Conservation (phyloP, 208 protist species). For the Acanthamoeba royreba region DNA sequence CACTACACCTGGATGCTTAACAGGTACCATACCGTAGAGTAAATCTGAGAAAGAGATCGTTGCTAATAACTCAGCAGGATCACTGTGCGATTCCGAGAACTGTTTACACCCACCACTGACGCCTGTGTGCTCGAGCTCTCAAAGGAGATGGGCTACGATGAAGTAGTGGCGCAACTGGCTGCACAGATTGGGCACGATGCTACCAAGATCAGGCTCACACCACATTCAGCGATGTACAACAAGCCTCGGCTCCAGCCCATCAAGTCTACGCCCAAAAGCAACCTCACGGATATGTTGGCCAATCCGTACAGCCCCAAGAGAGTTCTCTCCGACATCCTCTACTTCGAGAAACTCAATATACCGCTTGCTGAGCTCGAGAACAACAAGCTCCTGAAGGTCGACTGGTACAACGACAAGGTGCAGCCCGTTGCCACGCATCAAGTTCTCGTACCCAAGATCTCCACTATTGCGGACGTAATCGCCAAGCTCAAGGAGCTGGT, state of each 20-base stretch:
- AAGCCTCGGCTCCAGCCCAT: neutral
- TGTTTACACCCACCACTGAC: neutral
- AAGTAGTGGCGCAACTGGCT: neutral
- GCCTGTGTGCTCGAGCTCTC: conserved; percentile 1
- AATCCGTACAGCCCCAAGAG: neutral
- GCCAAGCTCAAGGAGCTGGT: neutral
- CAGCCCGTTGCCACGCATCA: neutral
- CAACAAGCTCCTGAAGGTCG: conserved; percentile 25
- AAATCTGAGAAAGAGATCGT: neutral
- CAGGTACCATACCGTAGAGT: too few relatives aligned
- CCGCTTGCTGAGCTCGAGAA: conserved; percentile 17
- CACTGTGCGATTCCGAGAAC: neutral
- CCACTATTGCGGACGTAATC: neutral
- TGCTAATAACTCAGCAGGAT: neutral
- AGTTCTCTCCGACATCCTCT: conserved; percentile 17
- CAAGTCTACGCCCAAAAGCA: neutral
- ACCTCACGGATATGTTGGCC: neutral
- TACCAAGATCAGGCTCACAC: neutral
- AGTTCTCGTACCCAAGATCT: neutral
- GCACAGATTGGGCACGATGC: neutral
- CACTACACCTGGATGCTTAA: neutral
- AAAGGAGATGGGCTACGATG: conserved; percentile 29
- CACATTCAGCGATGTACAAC: neutral
- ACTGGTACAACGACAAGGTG: conserved; percentile 27
- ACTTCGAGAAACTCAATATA: conserved; percentile 40